A percentile compares a stretch with the other conserved stretches of the same genome.
These are phyloP conservation scores for Neophaeococcomyces aloes DNA, from an alignment of 2,329 filamentous ascomycete genomes.

Conservation along the genomic window DNA sequence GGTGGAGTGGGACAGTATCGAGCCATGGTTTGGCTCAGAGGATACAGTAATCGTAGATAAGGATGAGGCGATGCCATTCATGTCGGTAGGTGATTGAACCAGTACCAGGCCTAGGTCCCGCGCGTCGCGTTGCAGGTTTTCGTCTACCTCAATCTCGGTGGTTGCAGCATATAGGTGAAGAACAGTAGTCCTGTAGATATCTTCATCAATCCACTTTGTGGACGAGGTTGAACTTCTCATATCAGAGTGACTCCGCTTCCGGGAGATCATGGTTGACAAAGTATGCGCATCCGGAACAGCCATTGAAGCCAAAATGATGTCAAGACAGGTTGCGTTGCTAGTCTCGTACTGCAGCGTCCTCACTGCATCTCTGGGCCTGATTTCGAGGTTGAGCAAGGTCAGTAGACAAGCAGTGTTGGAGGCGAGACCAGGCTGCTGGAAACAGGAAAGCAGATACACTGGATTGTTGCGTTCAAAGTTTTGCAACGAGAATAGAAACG, in stretches of 20 bases:
- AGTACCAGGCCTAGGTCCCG: constrained; percentile 29
- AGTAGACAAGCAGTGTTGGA: not conserved
- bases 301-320: constrained; percentile 14
- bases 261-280: constrained; percentile 6
- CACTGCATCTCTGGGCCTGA: not conserved
- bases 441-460: not conserved
- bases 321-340: constrained; percentile 7
- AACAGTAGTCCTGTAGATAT: constrained; percentile 30
- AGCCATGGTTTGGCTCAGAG: constrained; percentile 16
- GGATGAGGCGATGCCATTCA: constrained; percentile 26
- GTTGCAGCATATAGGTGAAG: constrained; percentile 27
- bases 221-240: constrained; percentile 10
- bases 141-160: constrained; percentile 30
- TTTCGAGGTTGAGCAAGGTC: no score
- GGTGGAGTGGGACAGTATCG: constrained; percentile 20
- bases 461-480: not conserved
- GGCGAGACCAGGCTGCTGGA: not conserved
- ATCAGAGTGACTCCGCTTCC: constrained; percentile 11
- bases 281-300: constrained; percentile 11
- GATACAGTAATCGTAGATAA: constrained; percentile 18
- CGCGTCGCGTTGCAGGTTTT: constrained; percentile 30
- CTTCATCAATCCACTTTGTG: constrained; percentile 26
- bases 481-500: not conserved
- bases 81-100: constrained; percentile 28
- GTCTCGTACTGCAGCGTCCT: constrained; percentile 2